Conservation (phyloP, 805 yeast genomes). For the Kurtzmaniella cleridarum region DNA sequence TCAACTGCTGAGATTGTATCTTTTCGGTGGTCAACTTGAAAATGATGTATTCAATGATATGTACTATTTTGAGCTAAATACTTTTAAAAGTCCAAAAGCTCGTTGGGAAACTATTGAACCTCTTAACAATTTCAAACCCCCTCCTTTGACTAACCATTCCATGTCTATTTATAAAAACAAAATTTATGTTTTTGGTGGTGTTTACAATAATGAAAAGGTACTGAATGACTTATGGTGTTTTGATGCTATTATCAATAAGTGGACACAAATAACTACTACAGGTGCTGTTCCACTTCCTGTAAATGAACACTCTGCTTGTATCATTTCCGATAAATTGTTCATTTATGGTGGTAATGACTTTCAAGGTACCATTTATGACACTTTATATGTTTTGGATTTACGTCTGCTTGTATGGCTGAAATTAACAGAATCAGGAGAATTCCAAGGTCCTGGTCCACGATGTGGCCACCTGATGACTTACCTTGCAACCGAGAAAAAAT, state of each 20-base stretch:
- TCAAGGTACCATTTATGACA: conserved; percentile 61
- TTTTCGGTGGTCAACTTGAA: conserved; percentile 92
- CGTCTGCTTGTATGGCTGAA: conserved; percentile 68
- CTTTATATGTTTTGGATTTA: conserved; percentile 72
- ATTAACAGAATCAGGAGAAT: conserved; percentile 44
- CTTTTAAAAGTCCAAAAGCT: conserved; percentile 77
- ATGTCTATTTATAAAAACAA: conserved; percentile 76
- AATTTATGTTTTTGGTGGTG: conserved; percentile 88
- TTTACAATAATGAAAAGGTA: conserved; percentile 60
- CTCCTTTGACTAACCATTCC: conserved; percentile 87
- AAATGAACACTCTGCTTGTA: conserved; percentile 85
- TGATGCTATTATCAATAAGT: conserved; percentile 61
- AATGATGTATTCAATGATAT: conserved; percentile 83
- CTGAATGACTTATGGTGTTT: conserved; percentile 75
- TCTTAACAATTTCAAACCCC: conserved; percentile 47
- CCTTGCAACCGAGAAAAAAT: conserved; percentile 56
- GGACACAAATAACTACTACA: conserved; percentile 68
- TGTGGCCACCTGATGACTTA: conserved; percentile 89
- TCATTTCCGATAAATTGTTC: conserved; percentile 73
- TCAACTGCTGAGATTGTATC: conserved; percentile 52
- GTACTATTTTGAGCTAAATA: conserved; percentile 79
- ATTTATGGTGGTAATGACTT: conserved; percentile 86
- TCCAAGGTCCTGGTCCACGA: conserved; percentile 69
- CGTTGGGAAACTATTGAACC: conserved; percentile 76
- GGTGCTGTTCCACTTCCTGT: conserved; percentile 79